Base-by-base conservation (phyloP, 805 yeast genomes). In the Metschnikowia anglica region DNA sequence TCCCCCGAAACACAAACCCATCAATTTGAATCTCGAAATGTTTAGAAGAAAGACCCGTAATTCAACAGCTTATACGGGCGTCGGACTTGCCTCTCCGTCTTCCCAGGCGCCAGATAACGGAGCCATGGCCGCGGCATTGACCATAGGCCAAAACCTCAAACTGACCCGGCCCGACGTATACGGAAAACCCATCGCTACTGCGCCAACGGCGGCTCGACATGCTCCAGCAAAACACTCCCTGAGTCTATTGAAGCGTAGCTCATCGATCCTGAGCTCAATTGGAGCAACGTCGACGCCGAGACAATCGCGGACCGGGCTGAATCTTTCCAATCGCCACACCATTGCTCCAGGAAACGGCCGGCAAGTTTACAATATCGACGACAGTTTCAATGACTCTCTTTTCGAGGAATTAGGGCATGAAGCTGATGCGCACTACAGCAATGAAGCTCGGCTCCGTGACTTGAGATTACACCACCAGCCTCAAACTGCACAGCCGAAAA, bases 51-150 rank as follows among this genome's bases (percentile, higher is more conserved):
- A 70, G 44, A 54, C 59, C 41, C 52, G 55, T 20, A 65, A 60
- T 38, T 49, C 54, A 37, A 62, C 71, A 13, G 59, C 74, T 18
- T 70, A 70, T 50, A 70, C 75, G 4, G 75, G 74, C 18, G 74
- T 70, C 18, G 68, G 67, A 48, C 70, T 61, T 42, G 48, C 55
- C 6, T 61, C 68, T 2, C 66, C 66, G 6, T 50, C 63, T 5
- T 40, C 60, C 12, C 57, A 47, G 39, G 70, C 67, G 43, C 75
- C 75, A 16, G 62, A 54, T 48, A 55, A 60, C 34, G 57, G 59
- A 32, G 76, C 76, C 15, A 54, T 65, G 58, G 76, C 76, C 3
- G 76, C 76, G 3, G 76, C 76, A 1, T 53, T 67, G 36, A 63
- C 73, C 23, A 70, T 70, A 46, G 76, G 76, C 13, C 57, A 69